These are phyloP conservation scores for Corylus americana DNA, from an alignment of 306 rosid species.

Conservation along the genomic window DNA sequence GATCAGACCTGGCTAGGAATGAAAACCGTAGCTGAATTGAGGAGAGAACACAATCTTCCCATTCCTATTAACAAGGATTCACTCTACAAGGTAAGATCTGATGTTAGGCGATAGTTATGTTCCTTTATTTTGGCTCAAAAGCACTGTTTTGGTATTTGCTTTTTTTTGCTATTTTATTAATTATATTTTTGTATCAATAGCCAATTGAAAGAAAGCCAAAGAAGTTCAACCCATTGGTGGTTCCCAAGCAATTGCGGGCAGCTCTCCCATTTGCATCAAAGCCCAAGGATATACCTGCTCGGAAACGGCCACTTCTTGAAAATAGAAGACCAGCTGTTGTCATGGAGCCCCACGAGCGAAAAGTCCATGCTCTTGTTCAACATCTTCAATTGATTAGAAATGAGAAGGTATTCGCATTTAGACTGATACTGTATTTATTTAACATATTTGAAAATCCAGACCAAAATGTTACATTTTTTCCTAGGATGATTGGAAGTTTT, in stretches of 20 bases:
- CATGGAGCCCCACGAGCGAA: conserved; percentile 68
- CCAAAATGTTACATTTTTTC: conserved; percentile 1
- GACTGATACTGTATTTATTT: conserved; percentile 11
- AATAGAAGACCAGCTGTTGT: conserved; percentile 64
- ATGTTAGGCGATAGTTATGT: not conserved
- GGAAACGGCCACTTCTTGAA: conserved; percentile 50
- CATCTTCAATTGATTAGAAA: conserved; percentile 51
- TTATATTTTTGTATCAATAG: conserved; percentile 35
- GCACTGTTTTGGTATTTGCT: not conserved
- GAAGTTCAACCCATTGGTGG: conserved; percentile 84
- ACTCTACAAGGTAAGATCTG: conserved; percentile 64
- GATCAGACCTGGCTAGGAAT: conserved; percentile 80
- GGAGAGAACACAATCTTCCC: conserved; percentile 70
- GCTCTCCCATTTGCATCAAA: conserved; percentile 76
- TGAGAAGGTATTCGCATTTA: conserved; percentile 51
- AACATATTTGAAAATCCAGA: not conserved
- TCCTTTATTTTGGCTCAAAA: not conserved
- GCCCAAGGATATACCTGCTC: conserved; percentile 59
- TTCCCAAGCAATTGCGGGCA: conserved; percentile 70
- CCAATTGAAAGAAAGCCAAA: conserved; percentile 73
- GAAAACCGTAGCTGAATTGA: conserved; percentile 89
- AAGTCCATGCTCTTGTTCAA: conserved; percentile 67
- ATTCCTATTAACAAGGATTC: conserved; percentile 89
- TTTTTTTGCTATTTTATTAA: not conserved
- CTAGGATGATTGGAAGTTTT: not conserved